These are phyloP conservation scores for Vickermania spadyakhi DNA, from an alignment of 208 protist genomes.

Conservation along the genomic window DNA sequence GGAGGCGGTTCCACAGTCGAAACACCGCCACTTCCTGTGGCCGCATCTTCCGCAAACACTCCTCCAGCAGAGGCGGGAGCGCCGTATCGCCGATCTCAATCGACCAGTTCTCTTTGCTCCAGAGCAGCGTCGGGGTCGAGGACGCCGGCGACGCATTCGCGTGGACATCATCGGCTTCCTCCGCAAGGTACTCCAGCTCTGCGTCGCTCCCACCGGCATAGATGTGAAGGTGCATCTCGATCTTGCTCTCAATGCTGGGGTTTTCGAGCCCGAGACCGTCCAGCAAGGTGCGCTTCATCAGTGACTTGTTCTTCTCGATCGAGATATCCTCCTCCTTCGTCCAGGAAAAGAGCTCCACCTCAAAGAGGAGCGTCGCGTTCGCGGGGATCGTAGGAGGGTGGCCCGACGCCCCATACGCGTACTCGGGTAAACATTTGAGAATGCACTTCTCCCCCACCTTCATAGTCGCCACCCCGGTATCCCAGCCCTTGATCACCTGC, in stretches of 20 bases:
- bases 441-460: constrained; percentile 76
- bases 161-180: constrained; percentile 5
- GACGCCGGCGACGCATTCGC: neutral
- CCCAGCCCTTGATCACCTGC: constrained; percentile 91
- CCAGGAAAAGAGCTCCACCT: constrained; percentile 86
- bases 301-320: constrained; percentile 48
- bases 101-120: constrained; percentile 29
- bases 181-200: constrained; percentile 14
- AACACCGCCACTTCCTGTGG: constrained; percentile 61
- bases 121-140: constrained; percentile 23
- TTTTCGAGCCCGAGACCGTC: constrained; percentile 76
- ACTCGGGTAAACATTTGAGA: constrained; percentile 58
- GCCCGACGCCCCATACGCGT: constrained; percentile 76
- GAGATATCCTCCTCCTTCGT: constrained; percentile 72
- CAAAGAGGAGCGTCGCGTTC: constrained; percentile 86
- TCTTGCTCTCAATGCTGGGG: constrained; percentile 57
- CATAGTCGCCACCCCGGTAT: constrained; percentile 88
- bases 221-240: constrained; percentile 53
- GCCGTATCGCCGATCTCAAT: constrained; percentile 47
- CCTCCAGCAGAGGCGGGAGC: constrained; percentile 62
- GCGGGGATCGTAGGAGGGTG: constrained; percentile 79
- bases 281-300: constrained; percentile 65
- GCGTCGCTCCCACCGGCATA: constrained; percentile 37
- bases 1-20: constrained; percentile 28
- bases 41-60: constrained; percentile 62